These are phyloP conservation scores for Alternaria hordeiaustralica DNA, from an alignment of 2,329 filamentous ascomycete species.

Conservation along the genomic window DNA sequence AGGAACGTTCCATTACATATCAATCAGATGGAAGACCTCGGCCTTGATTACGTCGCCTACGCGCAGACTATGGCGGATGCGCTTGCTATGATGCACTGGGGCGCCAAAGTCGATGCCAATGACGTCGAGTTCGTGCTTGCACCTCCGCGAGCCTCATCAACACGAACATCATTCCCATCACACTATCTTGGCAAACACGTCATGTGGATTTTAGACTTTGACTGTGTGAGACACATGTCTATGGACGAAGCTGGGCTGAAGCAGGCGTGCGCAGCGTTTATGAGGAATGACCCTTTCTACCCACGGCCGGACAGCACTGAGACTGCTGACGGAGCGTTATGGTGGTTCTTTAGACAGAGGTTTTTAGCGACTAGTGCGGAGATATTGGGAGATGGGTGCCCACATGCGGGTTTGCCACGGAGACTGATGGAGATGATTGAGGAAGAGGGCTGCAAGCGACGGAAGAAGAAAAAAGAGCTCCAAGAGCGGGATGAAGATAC, in stretches of 20 bases:
- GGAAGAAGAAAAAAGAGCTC: not conserved
- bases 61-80: conserved; percentile 57
- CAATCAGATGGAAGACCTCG: conserved; percentile 58
- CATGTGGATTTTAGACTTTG: conserved; percentile 62
- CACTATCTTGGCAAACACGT: conserved; percentile 13
- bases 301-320: conserved; percentile 35
- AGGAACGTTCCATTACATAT: conserved; percentile 59
- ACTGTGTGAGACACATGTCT: conserved; percentile 61
- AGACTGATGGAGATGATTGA: not conserved
- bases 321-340: conserved; percentile 14
- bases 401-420: not conserved
- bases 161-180: conserved; percentile 2
- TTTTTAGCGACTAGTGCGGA: not conserved
- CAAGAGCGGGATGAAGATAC: not conserved
- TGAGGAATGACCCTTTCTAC: conserved; percentile 61
- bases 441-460: not conserved
- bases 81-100: conserved; percentile 61
- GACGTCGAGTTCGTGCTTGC: conserved; percentile 65
- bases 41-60: conserved; percentile 46
- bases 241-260: conserved; percentile 47
- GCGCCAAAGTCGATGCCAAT: conserved; percentile 56
- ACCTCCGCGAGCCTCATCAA: conserved; percentile 7
- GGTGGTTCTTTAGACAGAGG: not conserved
- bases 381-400: not conserved
- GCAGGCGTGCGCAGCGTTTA: conserved; percentile 54